phyloP scores from a whole-genome alignment of 441 rosid genomes.

The Rhodomyrtus psidioides region DNA sequence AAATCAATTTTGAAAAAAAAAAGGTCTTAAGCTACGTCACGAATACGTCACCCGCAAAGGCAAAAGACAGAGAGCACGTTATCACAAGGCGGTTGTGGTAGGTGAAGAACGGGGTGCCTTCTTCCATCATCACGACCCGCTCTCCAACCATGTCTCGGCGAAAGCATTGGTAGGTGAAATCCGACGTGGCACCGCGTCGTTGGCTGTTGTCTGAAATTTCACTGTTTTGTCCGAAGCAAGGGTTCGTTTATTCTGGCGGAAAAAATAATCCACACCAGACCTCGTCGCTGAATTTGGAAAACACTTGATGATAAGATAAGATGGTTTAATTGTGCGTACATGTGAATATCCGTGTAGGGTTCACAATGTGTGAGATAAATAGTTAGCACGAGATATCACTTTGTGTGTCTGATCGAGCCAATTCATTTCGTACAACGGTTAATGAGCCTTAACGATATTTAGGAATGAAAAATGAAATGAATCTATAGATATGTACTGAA shows the following conservation, averaged over 20 bases:
- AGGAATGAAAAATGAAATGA: neutral
- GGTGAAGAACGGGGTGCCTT: neutral
- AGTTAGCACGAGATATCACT: too few species aligned
- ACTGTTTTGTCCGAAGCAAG: neutral
- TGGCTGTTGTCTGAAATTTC: neutral
- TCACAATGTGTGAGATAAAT: too few species aligned
- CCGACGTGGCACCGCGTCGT: neutral
- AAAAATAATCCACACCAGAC: neutral
- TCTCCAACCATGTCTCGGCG: neutral
- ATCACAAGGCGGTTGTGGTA: neutral
- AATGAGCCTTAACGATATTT: neutral
- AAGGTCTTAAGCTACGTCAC: neutral
- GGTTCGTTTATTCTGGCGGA: neutral
- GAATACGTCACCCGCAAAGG: neutral
- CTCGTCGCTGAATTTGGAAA: neutral
- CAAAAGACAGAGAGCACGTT: neutral
- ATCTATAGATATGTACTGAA: neutral
- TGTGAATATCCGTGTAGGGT: too few species aligned
- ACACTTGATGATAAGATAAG: neutral
- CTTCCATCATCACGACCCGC: neutral
- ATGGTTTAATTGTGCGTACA: neutral
- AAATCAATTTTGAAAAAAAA: neutral
- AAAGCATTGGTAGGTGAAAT: neutral
- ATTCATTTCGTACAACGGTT: neutral
- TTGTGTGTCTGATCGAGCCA: too few species aligned